A percentile compares a stretch with the other conserved stretches of the same genome.
phyloP scores from a whole-genome alignment of 352 stramenopile genomes.

The Phytophthora vignae region DNA sequence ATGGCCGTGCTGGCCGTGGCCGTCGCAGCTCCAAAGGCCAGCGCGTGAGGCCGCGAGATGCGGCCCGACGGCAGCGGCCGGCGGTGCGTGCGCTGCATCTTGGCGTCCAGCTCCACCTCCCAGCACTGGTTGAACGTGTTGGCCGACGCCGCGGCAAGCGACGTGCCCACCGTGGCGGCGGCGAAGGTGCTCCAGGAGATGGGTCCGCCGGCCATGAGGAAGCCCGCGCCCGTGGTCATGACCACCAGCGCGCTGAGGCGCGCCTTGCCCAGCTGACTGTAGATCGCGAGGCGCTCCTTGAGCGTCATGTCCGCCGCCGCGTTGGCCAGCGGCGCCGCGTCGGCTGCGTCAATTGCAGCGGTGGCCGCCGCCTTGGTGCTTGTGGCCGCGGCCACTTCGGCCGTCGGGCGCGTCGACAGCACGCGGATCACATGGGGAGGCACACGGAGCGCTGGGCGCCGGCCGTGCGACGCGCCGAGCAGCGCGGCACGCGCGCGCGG shows the following conservation, averaged over 20 bases:
- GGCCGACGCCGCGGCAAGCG: constrained; percentile 93
- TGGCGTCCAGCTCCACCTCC: constrained; percentile 94
- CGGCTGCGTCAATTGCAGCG: constrained; percentile 29
- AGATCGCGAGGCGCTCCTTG: constrained; percentile 75
- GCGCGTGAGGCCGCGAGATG: constrained; percentile 80
- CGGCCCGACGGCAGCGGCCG: constrained; percentile 93
- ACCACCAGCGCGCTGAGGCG: constrained; percentile 96
- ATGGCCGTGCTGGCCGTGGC: constrained; percentile 90
- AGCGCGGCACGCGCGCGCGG: constrained; percentile 19
- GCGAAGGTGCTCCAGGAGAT: constrained; percentile 91
- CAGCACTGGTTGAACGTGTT: constrained; percentile 99
- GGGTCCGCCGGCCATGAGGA: constrained; percentile 95
- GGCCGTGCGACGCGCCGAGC: constrained; percentile 18
- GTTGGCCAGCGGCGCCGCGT: constrained; percentile 23
- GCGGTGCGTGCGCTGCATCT: constrained; percentile 97
- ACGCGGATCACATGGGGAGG: constrained; percentile 53
- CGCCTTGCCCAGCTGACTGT: constrained; percentile 95
- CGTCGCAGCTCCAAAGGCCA: constrained; percentile 87
- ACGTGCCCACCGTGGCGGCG: constrained; percentile 94
- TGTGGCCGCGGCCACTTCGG: constrained; percentile 46
- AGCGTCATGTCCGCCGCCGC: constrained; percentile 46
- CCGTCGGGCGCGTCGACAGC: constrained; percentile 66
- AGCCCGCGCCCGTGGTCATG: constrained; percentile 95
- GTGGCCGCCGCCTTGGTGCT: constrained; percentile 42
- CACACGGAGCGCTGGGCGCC: constrained; percentile 16